Evolutionary conservation across 2,329 filamentous ascomycete genomes (phyloP), one percentile per base, ranked within the genome.

Genomic region (Sarocladium strictum): DNA sequence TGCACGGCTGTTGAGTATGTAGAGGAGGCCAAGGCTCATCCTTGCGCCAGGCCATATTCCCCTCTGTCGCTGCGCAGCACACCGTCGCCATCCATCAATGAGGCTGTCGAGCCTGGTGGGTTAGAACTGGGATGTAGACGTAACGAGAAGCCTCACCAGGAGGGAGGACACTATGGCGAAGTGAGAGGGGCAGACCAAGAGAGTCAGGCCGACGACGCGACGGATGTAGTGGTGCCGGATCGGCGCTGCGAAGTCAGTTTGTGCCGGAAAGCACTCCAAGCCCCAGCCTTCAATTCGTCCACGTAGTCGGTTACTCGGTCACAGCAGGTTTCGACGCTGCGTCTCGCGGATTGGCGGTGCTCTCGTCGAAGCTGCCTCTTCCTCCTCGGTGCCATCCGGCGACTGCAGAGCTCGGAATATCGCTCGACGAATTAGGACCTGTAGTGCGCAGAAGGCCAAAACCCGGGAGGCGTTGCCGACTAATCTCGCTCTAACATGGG

Each of bases 201-300:
- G 24, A 12, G 12, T n/a, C 11, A 49, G 11, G 27, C 3, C 11
- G n/a, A 11, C 15, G 43, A 4, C 19, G 9, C 9, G 40, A 7
- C 37, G 17, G 12, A 14, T 7, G 37, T 14, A 10, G 7, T 23
- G 40, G 17, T 45, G 17, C 19, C 40, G 40, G 23, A 19, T 10
- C n/a, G 17, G 17, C 19, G 6, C 29, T 32, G 6, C 7, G n/a
- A 5, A 9, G 23, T 32, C 17, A 49, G 29, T 19, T 49, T 49
- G 26, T 49, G 43, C 43, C 43, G 29, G 26, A 49, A 32, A n/a
- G 43, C 43, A n/a, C 29, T 32, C 43, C 43, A 49, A 49, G 43
- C 23, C 24, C 43, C 43, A n/a, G 43, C 23, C 26, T 19, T n/a
- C 23, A 49, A n/a, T n/a, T 32, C 7, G n/a, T 49, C 43, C 23